Conservation (phyloP, 495 filamentous ascomycete species). For the Neurospora sp. region DNA sequence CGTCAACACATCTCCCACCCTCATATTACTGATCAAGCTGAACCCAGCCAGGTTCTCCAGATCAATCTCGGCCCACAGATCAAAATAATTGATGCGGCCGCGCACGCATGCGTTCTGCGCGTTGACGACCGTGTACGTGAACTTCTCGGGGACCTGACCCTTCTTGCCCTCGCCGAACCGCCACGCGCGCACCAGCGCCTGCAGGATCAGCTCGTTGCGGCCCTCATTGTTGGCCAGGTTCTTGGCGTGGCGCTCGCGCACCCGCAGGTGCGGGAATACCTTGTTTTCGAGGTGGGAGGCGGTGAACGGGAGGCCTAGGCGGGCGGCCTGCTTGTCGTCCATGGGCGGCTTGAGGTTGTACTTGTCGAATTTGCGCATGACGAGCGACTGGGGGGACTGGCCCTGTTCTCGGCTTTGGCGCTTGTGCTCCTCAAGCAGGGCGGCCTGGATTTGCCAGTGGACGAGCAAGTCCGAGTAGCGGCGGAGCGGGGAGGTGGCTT, state of each 20-base stretch:
- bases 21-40: constrained; percentile 7
- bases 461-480: constrained; percentile 73
- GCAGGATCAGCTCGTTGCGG: constrained; percentile 47
- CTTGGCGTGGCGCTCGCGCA: constrained; percentile 36
- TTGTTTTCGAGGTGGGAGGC: constrained; percentile 40
- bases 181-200: constrained; percentile 66
- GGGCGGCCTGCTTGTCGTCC: constrained; percentile 1
- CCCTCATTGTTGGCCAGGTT: constrained; percentile 22
- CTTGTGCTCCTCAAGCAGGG: constrained; percentile 57
- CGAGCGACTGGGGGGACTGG: neutral
- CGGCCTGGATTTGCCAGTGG: constrained; percentile 87
- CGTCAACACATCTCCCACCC: constrained; percentile 37
- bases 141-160: constrained; percentile 47
- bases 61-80: constrained; percentile 21
- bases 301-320: constrained; percentile 53
- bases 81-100: constrained; percentile 33
- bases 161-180: constrained; percentile 46
- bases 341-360: constrained; percentile 1
- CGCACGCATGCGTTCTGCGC: constrained; percentile 3
- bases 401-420: constrained; percentile 24
- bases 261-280: constrained; percentile 39
- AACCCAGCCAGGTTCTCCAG: constrained; percentile 20
- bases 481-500: constrained; percentile 77
- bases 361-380: neutral
- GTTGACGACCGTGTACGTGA: constrained; percentile 40